Evolutionary conservation across 345 rosid species (phyloP).

Genomic region (Carallia brachiata): DNA sequence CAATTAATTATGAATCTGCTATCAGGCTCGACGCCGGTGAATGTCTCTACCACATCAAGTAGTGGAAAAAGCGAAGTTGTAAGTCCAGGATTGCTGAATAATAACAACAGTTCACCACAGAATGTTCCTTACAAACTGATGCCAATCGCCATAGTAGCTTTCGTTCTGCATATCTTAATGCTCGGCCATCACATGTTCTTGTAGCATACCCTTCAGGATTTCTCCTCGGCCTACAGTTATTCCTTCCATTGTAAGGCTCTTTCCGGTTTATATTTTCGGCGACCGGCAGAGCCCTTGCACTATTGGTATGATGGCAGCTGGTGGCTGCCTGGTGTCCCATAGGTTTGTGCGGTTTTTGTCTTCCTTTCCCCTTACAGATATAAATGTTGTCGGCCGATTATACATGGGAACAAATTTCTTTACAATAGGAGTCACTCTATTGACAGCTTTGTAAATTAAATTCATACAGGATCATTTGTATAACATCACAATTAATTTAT

Average conservation of each 20-base stretch:
- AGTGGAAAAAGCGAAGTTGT: slow-evolving; percentile 68
- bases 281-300: slow-evolving; percentile 7
- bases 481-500: slow-evolving; percentile 18
- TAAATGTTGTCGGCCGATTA: slow-evolving; percentile 13
- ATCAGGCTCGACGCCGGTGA: slow-evolving; percentile 67
- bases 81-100: slow-evolving; percentile 55
- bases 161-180: slow-evolving; percentile 28
- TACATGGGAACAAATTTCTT: not conserved
- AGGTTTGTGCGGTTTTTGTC: not conserved
- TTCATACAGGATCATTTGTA: slow-evolving; percentile 9
- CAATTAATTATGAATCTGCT: not conserved
- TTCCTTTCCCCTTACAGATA: not conserved
- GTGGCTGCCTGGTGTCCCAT: slow-evolving; percentile 6
- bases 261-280: slow-evolving; percentile 25
- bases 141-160: slow-evolving; percentile 14
- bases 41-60: slow-evolving; percentile 61
- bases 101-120: slow-evolving; percentile 30
- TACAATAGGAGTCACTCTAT: slow-evolving; percentile 6
- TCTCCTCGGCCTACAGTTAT: not conserved
- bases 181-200: slow-evolving; percentile 32
- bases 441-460: slow-evolving; percentile 31
- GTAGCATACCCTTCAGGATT: slow-evolving; percentile 31
- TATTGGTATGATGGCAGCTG: slow-evolving; percentile 2
- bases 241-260: slow-evolving; percentile 9
- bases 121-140: slow-evolving; percentile 15